Percentiles rank a stretch among this genome's conserved stretches.
These are phyloP conservation scores for Neonothopanus nambi DNA, from an alignment of 1,284 basidiomycete species.

Conservation along the genomic window DNA sequence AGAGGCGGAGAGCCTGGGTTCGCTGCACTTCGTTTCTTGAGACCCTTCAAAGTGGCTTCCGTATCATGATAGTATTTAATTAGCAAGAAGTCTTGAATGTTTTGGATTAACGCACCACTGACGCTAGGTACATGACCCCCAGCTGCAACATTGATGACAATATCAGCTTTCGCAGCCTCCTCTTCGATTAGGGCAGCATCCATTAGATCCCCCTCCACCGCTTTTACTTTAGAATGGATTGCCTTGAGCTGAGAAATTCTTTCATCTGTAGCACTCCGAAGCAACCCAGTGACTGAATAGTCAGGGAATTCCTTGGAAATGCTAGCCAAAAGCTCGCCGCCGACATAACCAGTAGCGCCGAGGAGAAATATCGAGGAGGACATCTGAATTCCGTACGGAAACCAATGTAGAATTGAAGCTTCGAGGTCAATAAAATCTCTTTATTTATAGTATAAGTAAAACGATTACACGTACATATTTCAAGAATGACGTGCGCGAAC, in stretches of 20 bases:
- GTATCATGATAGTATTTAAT: no score
- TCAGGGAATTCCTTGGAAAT: constrained; percentile 6
- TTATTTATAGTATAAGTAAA: no score
- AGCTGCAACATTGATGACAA: constrained; percentile 12
- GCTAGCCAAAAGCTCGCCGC: constrained; percentile 1
- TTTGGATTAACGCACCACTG: neutral
- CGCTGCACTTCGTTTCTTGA: neutral
- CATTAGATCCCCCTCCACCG: constrained; percentile 5
- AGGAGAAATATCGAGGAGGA: constrained; percentile 11
- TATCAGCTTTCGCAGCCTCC: constrained; percentile 6
- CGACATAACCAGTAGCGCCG: constrained; percentile 13
- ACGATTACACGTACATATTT: no score
- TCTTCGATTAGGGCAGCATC: neutral
- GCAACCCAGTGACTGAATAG: constrained; percentile 4
- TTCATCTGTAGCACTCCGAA: neutral
- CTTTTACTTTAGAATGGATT: constrained; percentile 6
- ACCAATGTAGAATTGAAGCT: no score
- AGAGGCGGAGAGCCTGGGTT: neutral
- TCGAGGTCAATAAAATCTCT: no score
- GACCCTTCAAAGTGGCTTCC: constrained; percentile 10
- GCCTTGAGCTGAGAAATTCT: neutral
- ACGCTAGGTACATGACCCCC: constrained; percentile 5
- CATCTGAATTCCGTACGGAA: no score
- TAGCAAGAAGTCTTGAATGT: no score
- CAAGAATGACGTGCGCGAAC: no score